These are phyloP conservation scores for Colletotrichum euphorbiae DNA, from an alignment of 2,329 filamentous ascomycete species.

Conservation along the genomic window DNA sequence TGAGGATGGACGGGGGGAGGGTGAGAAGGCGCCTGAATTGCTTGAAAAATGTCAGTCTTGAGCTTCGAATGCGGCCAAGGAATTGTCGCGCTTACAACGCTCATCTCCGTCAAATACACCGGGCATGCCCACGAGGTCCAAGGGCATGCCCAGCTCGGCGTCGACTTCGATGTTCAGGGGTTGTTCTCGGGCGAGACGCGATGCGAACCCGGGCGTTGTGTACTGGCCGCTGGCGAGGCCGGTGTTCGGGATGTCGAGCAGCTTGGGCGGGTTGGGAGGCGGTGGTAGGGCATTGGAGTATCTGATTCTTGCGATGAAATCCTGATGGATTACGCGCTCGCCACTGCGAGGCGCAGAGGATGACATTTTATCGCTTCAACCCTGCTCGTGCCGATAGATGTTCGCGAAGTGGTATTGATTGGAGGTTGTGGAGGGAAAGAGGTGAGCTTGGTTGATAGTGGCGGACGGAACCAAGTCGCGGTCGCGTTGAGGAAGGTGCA, in stretches of 20 bases:
- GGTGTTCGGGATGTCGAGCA: conserved; percentile 95
- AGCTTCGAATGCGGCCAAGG: not conserved
- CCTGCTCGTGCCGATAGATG: not conserved
- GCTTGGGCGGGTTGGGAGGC: conserved; percentile 93
- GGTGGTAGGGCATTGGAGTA: conserved; percentile 97
- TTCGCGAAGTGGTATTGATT: not conserved
- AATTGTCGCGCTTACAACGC: conserved; percentile 73
- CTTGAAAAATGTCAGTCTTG: conserved; percentile 57
- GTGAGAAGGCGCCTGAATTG: conserved; percentile 82
- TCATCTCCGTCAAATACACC: conserved; percentile 96
- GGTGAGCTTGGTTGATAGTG: not conserved
- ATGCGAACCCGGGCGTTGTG: conserved; percentile 90
- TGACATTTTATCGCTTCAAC: conserved; percentile 44
- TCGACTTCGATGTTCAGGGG: conserved; percentile 96
- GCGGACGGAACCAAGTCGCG: conserved; percentile 23
- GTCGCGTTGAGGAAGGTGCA: conserved; percentile 33
- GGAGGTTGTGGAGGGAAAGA: not conserved
- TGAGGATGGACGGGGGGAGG: conserved; percentile 81
- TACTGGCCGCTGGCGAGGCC: conserved; percentile 89
- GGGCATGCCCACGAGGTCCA: conserved; percentile 94
- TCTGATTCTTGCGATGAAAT: conserved; percentile 95
- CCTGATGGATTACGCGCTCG: conserved; percentile 81
- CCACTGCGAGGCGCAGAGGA: conserved; percentile 55
- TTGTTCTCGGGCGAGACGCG: conserved; percentile 88
- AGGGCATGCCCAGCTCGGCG: conserved; percentile 96